phyloP scores from a whole-genome alignment of 1,139 yeast genomes.

The Pichia sp. region DNA sequence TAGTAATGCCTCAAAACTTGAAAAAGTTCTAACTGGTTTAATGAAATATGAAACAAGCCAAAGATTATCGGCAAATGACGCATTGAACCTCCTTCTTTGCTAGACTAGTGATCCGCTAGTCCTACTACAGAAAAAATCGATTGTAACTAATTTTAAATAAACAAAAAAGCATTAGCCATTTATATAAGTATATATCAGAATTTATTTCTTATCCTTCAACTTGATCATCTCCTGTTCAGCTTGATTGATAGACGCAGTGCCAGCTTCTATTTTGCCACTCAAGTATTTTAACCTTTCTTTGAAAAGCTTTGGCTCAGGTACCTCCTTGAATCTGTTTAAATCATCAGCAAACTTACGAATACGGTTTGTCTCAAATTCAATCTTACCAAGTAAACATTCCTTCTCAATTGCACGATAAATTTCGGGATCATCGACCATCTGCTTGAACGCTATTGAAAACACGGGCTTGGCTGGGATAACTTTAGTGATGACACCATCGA shows the following conservation, averaged over 20 bases:
- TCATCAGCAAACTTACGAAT: conserved; percentile 69
- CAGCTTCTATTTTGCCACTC: conserved; percentile 56
- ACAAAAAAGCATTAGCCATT: background rate
- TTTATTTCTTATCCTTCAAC: conserved; percentile 10
- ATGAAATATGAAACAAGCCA: conserved; percentile 39
- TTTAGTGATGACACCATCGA: conserved; percentile 67
- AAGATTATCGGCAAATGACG: conserved; percentile 34
- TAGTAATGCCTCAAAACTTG: conserved; percentile 16
- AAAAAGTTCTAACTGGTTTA: conserved; percentile 34
- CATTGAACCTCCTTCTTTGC: conserved; percentile 17
- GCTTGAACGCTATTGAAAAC: conserved; percentile 72
- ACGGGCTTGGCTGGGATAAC: conserved; percentile 82
- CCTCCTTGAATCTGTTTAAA: conserved; percentile 51
- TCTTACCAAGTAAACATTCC: conserved; percentile 50
- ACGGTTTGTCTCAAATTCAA: conserved; percentile 59
- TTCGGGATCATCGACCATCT: conserved; percentile 54
- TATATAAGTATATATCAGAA: conserved; percentile 1
- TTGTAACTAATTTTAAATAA: background rate
- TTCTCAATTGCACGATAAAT: conserved; percentile 63
- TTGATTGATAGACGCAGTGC: conserved; percentile 40
- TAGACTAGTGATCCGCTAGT: conserved; percentile 10
- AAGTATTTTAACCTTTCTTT: conserved; percentile 62
- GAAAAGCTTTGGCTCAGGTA: conserved; percentile 42
- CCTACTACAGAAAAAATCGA: background rate
- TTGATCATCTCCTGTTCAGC: conserved; percentile 26